Conservation (phyloP, 2,329 filamentous ascomycete species). For the Coccinonectria pachysandricola region DNA sequence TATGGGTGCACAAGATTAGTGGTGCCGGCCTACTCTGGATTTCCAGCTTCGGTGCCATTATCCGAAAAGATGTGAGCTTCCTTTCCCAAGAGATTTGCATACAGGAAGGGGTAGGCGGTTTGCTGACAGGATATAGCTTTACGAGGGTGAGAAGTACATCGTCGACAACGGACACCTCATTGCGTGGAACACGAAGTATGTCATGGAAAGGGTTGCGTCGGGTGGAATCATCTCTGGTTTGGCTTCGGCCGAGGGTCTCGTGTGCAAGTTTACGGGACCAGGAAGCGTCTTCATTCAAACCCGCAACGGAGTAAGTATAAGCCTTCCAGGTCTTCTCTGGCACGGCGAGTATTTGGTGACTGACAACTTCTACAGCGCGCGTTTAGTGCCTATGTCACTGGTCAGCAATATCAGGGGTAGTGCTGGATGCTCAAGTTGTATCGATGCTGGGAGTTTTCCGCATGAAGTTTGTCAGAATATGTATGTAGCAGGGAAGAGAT, state of each 20-base stretch:
- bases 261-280: conserved; percentile 88
- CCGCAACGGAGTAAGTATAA: conserved; percentile 58
- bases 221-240: conserved; percentile 89
- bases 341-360: conserved; percentile 1
- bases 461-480: too few relatives aligned
- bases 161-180: conserved; percentile 90
- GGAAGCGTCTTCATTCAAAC: conserved; percentile 92
- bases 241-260: conserved; percentile 73
- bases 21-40: conserved; percentile 80
- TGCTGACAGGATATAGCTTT: conserved; percentile 30
- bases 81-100: too few relatives aligned
- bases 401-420: conserved; percentile 29
- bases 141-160: conserved; percentile 73
- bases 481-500: too few relatives aligned
- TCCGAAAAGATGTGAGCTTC: conserved; percentile 74
- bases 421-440: too few relatives aligned
- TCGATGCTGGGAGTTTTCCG: too few relatives aligned
- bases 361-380: conserved; percentile 30
- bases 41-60: conserved; percentile 88
- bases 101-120: too few relatives aligned
- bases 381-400: conserved; percentile 42
- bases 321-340: too few relatives aligned
- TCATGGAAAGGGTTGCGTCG: conserved; percentile 78
- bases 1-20: conserved; percentile 81
- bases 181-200: conserved; percentile 93